A percentile compares a stretch with the other conserved stretches of the same genome.
These are phyloP conservation scores for Tuber indicum DNA, from an alignment of 495 filamentous ascomycete species.

Conservation along the genomic window DNA sequence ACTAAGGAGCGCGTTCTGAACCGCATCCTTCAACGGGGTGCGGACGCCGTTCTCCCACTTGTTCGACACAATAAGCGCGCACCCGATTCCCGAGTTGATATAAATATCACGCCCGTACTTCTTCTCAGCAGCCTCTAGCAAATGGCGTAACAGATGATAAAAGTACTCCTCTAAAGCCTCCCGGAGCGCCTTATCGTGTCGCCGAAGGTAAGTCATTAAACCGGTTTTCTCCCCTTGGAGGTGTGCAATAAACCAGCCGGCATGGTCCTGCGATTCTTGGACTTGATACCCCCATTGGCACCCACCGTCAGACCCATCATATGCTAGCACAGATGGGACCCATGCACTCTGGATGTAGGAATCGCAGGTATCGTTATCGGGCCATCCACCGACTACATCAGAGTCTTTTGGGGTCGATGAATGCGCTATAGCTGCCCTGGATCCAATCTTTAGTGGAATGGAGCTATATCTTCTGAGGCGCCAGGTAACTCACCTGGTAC, in stretches of 20 bases:
- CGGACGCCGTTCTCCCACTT: neutral
- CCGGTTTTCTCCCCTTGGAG: neutral
- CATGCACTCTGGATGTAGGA: neutral
- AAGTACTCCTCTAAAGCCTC: neutral
- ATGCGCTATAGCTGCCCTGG: neutral
- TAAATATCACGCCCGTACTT: neutral
- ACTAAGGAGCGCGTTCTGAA: neutral
- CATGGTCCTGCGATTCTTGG: neutral
- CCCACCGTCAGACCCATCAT: neutral
- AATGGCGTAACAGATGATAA: neutral
- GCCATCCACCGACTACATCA: neutral
- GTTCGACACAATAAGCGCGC: neutral
- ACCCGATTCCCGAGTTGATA: neutral
- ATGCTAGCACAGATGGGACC: neutral
- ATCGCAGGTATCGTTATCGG: neutral
- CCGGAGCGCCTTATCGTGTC: neutral
- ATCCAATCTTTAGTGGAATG: neutral
- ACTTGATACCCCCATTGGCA: neutral
- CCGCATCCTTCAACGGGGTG: neutral
- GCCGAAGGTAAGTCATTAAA: neutral
- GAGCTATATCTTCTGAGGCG: neutral
- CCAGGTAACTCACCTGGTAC: neutral
- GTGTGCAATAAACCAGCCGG: neutral
- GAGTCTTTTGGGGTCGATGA: neutral
- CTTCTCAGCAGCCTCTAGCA: neutral